phyloP scores from a whole-genome alignment of 2,329 filamentous ascomycete genomes.

The Clonostachys rhizophaga region DNA sequence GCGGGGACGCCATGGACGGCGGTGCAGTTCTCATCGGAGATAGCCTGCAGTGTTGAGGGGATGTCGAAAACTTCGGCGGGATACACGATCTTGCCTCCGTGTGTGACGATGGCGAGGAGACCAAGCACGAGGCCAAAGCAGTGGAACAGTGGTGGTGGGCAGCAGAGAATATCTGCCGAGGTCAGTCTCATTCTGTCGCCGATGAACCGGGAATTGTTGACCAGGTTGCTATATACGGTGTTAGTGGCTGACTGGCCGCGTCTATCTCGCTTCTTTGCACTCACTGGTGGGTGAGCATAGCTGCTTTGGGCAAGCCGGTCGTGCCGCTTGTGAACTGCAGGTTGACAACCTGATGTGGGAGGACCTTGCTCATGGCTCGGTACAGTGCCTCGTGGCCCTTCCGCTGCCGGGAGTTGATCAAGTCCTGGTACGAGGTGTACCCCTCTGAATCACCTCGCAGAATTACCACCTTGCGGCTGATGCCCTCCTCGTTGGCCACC shows the following conservation, averaged over 20 bases:
- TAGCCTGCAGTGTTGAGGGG: slow-evolving; percentile 58
- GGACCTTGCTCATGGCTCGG: slow-evolving; percentile 47
- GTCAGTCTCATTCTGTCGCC: slow-evolving; percentile 71
- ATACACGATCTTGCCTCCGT: slow-evolving; percentile 73
- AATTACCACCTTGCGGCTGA: slow-evolving; percentile 51
- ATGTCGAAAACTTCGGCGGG: slow-evolving; percentile 72
- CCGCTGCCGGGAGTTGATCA: slow-evolving; percentile 46
- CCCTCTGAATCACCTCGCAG: slow-evolving; percentile 46
- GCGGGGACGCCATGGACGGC: slow-evolving; percentile 78
- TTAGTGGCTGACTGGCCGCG: slow-evolving; percentile 1
- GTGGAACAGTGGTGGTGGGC: slow-evolving; percentile 80
- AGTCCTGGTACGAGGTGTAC: slow-evolving; percentile 55
- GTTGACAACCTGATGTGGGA: slow-evolving; percentile 66
- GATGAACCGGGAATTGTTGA: slow-evolving; percentile 66
- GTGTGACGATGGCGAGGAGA: slow-evolving; percentile 66
- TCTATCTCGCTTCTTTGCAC: slow-evolving; percentile 8
- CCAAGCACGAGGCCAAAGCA: slow-evolving; percentile 80
- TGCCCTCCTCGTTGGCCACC: slow-evolving; percentile 28
- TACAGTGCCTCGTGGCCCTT: slow-evolving; percentile 46
- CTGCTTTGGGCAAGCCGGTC: slow-evolving; percentile 68
- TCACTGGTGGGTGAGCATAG: slow-evolving; percentile 69
- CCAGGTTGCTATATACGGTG: slow-evolving; percentile 39
- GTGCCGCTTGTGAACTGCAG: slow-evolving; percentile 75
- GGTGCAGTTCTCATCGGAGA: slow-evolving; percentile 65
- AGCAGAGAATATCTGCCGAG: slow-evolving; percentile 66